Base-by-base conservation (phyloP, 2,329 filamentous ascomycete genomes). In the Torrubiellomyces zombiae region DNA sequence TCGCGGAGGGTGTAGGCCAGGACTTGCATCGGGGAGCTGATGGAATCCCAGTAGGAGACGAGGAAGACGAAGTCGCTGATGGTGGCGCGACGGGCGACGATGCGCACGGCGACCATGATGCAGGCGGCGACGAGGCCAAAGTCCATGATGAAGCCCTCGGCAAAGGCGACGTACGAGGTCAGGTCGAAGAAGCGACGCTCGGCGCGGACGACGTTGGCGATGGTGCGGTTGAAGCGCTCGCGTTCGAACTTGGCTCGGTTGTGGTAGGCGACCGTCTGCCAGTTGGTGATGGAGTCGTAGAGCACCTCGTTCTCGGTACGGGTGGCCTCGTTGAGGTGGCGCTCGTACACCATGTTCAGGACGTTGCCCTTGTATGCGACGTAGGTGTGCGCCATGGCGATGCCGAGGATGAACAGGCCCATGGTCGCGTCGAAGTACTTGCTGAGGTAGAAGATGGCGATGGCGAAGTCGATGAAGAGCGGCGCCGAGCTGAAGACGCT, bases 391-490 rank as follows among this genome's bases (percentile, higher is more conserved):
- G 33, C 22, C 18, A 34, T 26, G 8, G 31, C 28, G 3, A 28
- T 33, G 9, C 32, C 20, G 15, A 46, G 31, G 8, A 37, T 23
- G 23, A 41, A 29, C 18, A 40, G 37, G 2, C 32, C 31, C 14
- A 34, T 33, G 15, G 31, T 33, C 3, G 33, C 26, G 15, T 37
- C 29, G 38, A 76, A 77, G 5, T 67, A 49, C 19, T 52, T 53
- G 26, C 62, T 68, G n/a, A 78, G 55, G 37, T 64, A 72, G 32
- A 53, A 53, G 34, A 74, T 60, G 1, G 70, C 69, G 16, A 75
- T 48, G 9, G 29, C 21, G 11, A 40, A 32, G 24, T 35, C 28
- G 24, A 36, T 21, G 13, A 39, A 28, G 5, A 37, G 29, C 9
- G 37, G 35, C 8, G 21, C 21, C 3, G 24, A 26, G 20, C 23